Evolutionary conservation across 2,329 filamentous ascomycete species (phyloP).

Genomic region (Cadophora sp.): DNA sequence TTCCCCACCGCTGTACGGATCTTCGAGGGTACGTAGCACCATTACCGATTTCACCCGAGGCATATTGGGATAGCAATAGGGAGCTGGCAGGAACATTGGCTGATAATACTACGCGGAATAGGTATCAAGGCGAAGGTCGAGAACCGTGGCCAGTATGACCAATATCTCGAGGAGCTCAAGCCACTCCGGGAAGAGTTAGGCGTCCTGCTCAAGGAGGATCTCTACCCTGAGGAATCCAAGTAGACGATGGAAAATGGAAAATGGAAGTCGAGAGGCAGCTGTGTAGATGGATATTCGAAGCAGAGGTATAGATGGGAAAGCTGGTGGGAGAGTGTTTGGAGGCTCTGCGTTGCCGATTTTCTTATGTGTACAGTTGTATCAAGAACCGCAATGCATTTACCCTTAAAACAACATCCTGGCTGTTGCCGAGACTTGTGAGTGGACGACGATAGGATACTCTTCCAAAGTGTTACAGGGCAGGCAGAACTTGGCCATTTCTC

Average conservation of each 20-base stretch:
- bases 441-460: neutral
- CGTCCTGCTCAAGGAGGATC: constrained; percentile 86
- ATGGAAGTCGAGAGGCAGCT: constrained; percentile 2
- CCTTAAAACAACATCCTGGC: constrained; percentile 26
- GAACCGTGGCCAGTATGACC: constrained; percentile 96
- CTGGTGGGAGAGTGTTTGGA: constrained; percentile 25
- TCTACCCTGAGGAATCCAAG: constrained; percentile 71
- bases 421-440: neutral
- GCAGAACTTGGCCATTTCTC: neutral
- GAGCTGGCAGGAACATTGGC: constrained; percentile 17
- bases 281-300: constrained; percentile 36
- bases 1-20: constrained; percentile 97
- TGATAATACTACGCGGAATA: constrained; percentile 48
- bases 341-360: constrained; percentile 38
- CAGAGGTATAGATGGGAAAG: constrained; percentile 32
- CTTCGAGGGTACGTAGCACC: constrained; percentile 81
- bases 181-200: constrained; percentile 92
- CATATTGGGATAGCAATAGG: constrained; percentile 9
- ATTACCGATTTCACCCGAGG: constrained; percentile 12
- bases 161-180: constrained; percentile 95
- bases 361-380: constrained; percentile 45
- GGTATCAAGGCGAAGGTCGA: constrained; percentile 99
- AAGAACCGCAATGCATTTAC: constrained; percentile 43
- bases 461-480: no score
- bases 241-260: constrained; percentile 33